Evolutionary conservation across 768 basidiomycete species (phyloP).

Genomic region (Mycena galericulata): DNA sequence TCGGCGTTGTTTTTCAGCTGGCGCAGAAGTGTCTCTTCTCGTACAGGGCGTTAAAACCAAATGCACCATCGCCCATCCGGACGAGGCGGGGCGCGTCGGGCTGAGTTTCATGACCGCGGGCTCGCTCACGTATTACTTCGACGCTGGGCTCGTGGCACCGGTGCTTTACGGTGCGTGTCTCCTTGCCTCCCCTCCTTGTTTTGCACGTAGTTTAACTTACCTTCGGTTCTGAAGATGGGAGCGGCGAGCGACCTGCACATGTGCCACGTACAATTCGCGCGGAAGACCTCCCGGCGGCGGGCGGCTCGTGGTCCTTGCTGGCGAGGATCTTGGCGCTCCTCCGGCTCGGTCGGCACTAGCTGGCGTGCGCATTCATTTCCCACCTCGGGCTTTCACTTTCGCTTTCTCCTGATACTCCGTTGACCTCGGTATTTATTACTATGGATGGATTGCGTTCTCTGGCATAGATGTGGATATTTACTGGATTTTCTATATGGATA

Average conservation of each 20-base stretch:
- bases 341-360: not conserved
- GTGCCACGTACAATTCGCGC: constrained; percentile 22
- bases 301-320: not conserved
- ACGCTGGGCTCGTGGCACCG: constrained; percentile 36
- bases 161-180: constrained; percentile 38
- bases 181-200: not conserved
- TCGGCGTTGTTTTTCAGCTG: constrained; percentile 27
- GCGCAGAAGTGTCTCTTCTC: constrained; percentile 35
- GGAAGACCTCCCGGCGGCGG: constrained; percentile 12
- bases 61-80: constrained; percentile 35
- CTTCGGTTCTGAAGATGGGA: constrained; percentile 20
- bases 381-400: too few relatives aligned
- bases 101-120: constrained; percentile 40
- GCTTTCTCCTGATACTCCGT: too few relatives aligned
- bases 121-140: constrained; percentile 40
- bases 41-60: constrained; percentile 38
- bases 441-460: too few relatives aligned
- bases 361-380: too few relatives aligned
- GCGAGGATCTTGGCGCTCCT: not conserved
- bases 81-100: constrained; percentile 38
- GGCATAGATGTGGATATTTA: constrained; percentile 4
- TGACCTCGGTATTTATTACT: too few relatives aligned
- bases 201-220: not conserved
- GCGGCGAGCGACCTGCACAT: constrained; percentile 16
- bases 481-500: constrained; percentile 6